Base-by-base conservation (phyloP, 441 rosid genomes). In the Sinapis alba region DNA sequence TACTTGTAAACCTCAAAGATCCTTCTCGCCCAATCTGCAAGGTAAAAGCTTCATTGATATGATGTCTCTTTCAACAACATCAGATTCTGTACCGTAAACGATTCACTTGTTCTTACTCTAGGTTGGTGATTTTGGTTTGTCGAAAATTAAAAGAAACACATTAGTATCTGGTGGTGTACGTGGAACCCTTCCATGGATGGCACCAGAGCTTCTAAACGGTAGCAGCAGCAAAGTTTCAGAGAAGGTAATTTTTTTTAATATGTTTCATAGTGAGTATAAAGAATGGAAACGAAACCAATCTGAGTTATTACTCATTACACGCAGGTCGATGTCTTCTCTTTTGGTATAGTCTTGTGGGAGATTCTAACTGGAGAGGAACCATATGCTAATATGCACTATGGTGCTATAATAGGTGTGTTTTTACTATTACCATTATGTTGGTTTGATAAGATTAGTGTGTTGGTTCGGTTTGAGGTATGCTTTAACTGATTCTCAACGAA, bases 321-420 rank as follows among this genome's bases (percentile, higher is more conserved):
- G 65, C 86, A 89, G 92, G 94, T 89, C 30, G 94, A 89, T 64
- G 94, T 89, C 71, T 89, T 89, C 80, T 89, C 94, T 57, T 89
- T 89, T 26, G 94, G 90, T 61, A 89, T 89, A 77, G 91, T 89
- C 63, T 78, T 89, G 71, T 89, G 94, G 94, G 94, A 89, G 86
- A 89, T 89, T 79, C 83, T 89, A 59, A 89, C 92, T 0, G 88
- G 94, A 7, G 94, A 89, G 78, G 94, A 89, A 79, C 94, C 94
- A 27, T 89, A 89, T 66, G 89, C 94, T 54, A 87, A 87, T 79
- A 89, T 89, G 94, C 91, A 89, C 75, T 89, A 87, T 32, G 94
- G 90, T 60, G 94, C 91, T 19, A 89, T 89, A 73, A 89, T 89
- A 84, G 94, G 94, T 89, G 32, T 13, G 82, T 73, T n/a, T 60